Evolutionary conservation across 345 rosid genomes (phyloP).

Genomic region (Kernera saxatilis): DNA sequence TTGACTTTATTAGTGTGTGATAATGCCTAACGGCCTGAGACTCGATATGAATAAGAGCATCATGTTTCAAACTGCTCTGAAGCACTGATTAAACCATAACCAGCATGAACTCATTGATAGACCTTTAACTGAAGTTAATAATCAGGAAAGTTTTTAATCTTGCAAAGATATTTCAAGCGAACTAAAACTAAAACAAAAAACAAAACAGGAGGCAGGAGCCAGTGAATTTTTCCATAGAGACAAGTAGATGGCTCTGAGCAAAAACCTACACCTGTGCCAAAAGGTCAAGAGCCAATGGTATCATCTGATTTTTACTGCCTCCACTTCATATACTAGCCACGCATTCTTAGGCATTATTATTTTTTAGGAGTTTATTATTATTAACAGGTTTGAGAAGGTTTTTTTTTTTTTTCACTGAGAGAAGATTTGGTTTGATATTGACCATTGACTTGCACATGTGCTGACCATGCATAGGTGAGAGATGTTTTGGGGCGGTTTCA

Average conservation of each 20-base stretch:
- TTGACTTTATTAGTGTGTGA: not conserved
- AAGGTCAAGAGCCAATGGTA: not conserved
- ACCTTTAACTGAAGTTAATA: not conserved
- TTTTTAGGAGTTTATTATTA: too few species aligned
- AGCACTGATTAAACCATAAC: not conserved
- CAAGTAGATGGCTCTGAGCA: not conserved
- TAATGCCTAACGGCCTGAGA: not conserved
- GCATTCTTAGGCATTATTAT: conserved; percentile 68
- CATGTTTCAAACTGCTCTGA: conserved; percentile 1
- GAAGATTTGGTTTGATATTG: too few species aligned
- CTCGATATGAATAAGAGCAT: conserved; percentile 10
- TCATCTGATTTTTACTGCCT: conserved; percentile 50
- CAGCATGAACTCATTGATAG: not conserved
- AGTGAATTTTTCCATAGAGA: not conserved
- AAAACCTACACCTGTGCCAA: not conserved
- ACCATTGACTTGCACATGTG: not conserved
- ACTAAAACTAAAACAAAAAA: not conserved
- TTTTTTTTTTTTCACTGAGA: too few species aligned
- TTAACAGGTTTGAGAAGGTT: too few species aligned
- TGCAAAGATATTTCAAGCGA: not conserved
- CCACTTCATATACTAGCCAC: conserved; percentile 66
- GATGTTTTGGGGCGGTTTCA: not conserved
- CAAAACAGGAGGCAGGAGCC: not conserved
- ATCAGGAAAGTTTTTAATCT: not conserved
- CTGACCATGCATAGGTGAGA: not conserved